phyloP scores from a whole-genome alignment of 345 rosid species.

The Hibiscus tridactylites region DNA sequence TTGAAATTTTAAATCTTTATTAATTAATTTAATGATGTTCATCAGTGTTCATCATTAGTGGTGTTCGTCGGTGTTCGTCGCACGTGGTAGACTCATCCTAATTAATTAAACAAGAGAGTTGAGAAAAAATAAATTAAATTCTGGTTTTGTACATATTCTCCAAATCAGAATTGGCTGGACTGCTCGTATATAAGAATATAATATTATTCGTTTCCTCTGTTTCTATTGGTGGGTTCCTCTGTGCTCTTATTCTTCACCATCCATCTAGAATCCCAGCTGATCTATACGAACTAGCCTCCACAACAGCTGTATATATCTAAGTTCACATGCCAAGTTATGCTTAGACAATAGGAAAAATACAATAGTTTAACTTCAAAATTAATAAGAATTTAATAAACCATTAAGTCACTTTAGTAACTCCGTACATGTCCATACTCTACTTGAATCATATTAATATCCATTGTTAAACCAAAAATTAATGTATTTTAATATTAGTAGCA shows the following conservation, averaged over 20 bases:
- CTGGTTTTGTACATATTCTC: neutral
- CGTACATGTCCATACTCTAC: neutral
- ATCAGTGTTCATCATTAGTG: too few species aligned
- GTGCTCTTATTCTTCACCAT: conserved; percentile 8
- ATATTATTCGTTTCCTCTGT: neutral
- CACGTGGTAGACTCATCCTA: too few species aligned
- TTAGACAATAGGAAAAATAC: too few species aligned
- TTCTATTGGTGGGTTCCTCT: neutral
- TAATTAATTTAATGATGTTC: too few species aligned
- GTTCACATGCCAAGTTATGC: too few species aligned
- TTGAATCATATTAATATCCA: neutral
- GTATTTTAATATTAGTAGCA: too few species aligned
- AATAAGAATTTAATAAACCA: too few species aligned
- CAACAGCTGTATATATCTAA: neutral
- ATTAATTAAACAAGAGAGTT: neutral
- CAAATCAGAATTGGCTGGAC: neutral
- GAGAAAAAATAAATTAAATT: neutral
- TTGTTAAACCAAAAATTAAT: neutral
- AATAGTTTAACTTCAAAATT: too few species aligned
- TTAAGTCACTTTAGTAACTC: too few species aligned
- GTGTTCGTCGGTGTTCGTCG: too few species aligned
- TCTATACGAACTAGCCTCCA: neutral
- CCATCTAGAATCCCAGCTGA: neutral
- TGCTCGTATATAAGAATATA: neutral
- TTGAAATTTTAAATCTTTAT: too few species aligned